phyloP scores from a whole-genome alignment of 495 filamentous ascomycete genomes.

The Tuber umbilicatum region DNA sequence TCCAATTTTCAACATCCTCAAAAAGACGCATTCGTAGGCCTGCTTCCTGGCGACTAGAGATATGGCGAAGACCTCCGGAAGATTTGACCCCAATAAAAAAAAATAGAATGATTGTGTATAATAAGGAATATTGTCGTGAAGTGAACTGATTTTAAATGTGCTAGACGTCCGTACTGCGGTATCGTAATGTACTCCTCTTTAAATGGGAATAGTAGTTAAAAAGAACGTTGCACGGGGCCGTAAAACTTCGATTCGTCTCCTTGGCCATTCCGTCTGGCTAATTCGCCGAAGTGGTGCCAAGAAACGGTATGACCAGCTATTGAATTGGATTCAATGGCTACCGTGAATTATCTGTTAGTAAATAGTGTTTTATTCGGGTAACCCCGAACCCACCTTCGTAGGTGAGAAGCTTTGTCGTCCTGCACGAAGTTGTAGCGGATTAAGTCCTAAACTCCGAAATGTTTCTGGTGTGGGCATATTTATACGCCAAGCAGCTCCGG shows the following conservation, averaged over 20 bases:
- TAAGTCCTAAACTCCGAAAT: too few relatives aligned
- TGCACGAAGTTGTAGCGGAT: neutral
- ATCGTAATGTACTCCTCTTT: constrained; percentile 11
- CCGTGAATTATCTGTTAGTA: neutral
- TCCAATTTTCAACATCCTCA: too few relatives aligned
- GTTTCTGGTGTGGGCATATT: too few relatives aligned
- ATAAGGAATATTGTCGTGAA: constrained; percentile 13
- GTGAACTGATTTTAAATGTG: constrained; percentile 3
- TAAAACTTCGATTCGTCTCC: constrained; percentile 11
- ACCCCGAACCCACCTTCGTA: neutral
- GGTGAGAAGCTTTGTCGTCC: neutral
- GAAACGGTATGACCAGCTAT: neutral
- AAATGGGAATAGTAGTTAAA: constrained; percentile 14
- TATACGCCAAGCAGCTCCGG: too few relatives aligned
- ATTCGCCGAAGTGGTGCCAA: too few relatives aligned
- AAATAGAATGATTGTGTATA: too few relatives aligned
- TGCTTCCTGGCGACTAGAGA: too few relatives aligned
- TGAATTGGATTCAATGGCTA: constrained; percentile 9
- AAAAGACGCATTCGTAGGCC: too few relatives aligned
- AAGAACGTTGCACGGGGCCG: constrained; percentile 9
- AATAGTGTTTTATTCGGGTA: neutral
- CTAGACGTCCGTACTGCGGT: constrained; percentile 9
- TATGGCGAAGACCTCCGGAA: too few relatives aligned
- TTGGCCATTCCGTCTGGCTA: neutral
- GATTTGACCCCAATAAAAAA: too few relatives aligned